Conservation (phyloP, 108 stramenopile species). For the Cylindrotheca fusiformis region DNA sequence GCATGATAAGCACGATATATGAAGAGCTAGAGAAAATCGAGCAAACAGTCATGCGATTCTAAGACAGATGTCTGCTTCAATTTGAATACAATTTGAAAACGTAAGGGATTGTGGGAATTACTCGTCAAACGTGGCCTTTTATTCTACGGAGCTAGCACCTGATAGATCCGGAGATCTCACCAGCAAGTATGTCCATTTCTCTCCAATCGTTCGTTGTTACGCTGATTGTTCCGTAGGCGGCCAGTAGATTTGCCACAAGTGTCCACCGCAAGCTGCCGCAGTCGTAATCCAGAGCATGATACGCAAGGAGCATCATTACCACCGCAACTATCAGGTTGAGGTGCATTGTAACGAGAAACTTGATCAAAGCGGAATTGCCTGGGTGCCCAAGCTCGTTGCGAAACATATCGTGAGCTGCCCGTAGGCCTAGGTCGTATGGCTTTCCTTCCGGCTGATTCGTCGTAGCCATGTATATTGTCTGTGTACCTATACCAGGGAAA, state of each 20-base stretch:
- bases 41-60: constrained; percentile 69
- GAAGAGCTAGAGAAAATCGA: constrained; percentile 61
- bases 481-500: constrained; percentile 19
- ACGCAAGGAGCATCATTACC: constrained; percentile 18
- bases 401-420: constrained; percentile 62
- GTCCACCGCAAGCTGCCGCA: constrained; percentile 20
- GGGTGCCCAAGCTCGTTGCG: constrained; percentile 69
- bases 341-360: constrained; percentile 39
- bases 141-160: no score
- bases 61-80: constrained; percentile 5
- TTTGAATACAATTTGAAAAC: background rate
- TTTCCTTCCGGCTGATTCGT: constrained; percentile 66
- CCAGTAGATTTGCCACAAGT: constrained; percentile 38
- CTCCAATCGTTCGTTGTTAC: constrained; percentile 17
- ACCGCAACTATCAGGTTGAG: constrained; percentile 29
- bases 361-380: constrained; percentile 48
- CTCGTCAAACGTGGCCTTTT: no score
- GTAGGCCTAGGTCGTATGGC: constrained; percentile 62
- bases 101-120: no score
- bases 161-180: constrained; percentile 22
- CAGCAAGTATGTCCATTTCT: constrained; percentile 21
- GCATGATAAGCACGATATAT: constrained; percentile 67
- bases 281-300: constrained; percentile 11
- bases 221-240: constrained; percentile 22
- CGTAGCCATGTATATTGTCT: constrained; percentile 52